Evolutionary conservation across 805 yeast species (phyloP), one percentile per base, ranked within the genome.

Genomic region (Starmerella scarabaei): DNA sequence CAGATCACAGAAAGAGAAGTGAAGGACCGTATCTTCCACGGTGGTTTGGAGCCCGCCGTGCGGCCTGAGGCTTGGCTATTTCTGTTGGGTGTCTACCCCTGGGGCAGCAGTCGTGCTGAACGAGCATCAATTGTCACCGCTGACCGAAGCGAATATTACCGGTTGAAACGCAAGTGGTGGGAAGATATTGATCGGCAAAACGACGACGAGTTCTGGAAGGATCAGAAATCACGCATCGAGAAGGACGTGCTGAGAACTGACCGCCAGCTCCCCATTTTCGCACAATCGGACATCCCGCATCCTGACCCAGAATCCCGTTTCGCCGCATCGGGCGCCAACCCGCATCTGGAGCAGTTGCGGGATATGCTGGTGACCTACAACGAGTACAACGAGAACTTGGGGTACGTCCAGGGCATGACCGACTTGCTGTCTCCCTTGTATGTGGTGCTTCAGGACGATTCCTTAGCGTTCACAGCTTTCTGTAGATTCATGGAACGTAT

Each of bases 381-480:
- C 57, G 85, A 81, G 58, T 70, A 77, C 57, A 86, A 91, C 58
- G 67, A 65, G 34, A 79, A 84, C 50, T 61, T 91, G 50, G 98
- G 98, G 1, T 91, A 91, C 54, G 94, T 91, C 16, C 99, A 91
- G 62, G 99, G 99, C 2, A 91, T 91, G 99, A 75, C 91, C 8
- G 99, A 91, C 59, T 64, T 91, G 37, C 63, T 91, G 28, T 80
- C 95, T 0, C 96, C 96, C 0, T 60, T 91, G 3, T 91, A 84
- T 57, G 69, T 65, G 4, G 53, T 64, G 51, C 49, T 66, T 24
- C 67, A 65, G 43, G 93, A 86, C 56, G 94, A 86, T 50, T 64
- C 77, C 0, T 53, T 84, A 19, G 67, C 94, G 5, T 91, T 91
- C 58, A 84, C 95, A 93, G 77, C 85, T 7, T 88, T 91, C 63